Evolutionary conservation across 331 rosid species (phyloP).

Genomic region (Dryas integrifolia): DNA sequence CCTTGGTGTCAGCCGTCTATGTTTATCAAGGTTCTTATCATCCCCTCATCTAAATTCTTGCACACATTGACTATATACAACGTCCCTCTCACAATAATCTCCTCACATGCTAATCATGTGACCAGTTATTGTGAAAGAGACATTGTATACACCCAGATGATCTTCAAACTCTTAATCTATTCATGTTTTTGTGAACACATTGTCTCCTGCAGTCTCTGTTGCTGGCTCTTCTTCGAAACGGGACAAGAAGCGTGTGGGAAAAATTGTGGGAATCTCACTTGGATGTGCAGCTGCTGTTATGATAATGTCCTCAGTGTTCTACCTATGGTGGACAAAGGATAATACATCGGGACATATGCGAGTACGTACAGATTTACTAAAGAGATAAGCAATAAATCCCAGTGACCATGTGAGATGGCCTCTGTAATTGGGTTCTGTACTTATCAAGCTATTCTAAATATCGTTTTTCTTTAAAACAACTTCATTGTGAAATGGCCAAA

Average conservation of each 20-base stretch:
- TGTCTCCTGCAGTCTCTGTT: not conserved
- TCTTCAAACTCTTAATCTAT: not conserved
- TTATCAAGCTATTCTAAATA: too few species aligned
- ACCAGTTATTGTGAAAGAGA: too few species aligned
- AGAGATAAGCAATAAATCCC: not conserved
- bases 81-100: too few species aligned
- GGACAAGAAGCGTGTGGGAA: conserved; percentile 24
- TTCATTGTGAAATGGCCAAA: not conserved
- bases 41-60: not conserved
- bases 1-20: conserved; percentile 35
- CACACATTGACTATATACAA: too few species aligned
- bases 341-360: conserved; percentile 3
- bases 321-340: conserved; percentile 22
- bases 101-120: too few species aligned
- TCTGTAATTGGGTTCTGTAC: too few species aligned
- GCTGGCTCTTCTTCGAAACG: conserved; percentile 17
- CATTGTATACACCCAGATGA: not conserved
- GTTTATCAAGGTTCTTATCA: conserved; percentile 24
- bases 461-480: too few species aligned
- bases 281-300: conserved; percentile 28
- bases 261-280: conserved; percentile 20
- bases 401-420: not conserved
- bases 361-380: conserved; percentile 12
- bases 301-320: conserved; percentile 18
- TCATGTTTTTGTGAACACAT: not conserved